Conservation (phyloP, 352 stramenopile genomes). For the Globisporangium parvum region DNA sequence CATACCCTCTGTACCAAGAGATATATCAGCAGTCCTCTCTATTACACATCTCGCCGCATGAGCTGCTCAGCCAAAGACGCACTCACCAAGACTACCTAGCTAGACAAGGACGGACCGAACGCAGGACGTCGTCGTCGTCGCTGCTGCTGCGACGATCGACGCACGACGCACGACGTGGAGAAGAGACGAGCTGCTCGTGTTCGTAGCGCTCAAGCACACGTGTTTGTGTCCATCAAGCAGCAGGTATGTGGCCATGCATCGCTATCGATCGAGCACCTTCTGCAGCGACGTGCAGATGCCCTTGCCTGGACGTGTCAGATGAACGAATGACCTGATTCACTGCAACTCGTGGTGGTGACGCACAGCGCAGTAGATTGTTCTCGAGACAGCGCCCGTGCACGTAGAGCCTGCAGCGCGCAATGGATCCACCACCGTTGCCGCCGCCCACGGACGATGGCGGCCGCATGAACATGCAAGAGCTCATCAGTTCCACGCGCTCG, state of each 20-base stretch:
- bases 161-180: no score
- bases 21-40: no score
- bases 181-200: neutral
- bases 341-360: no score
- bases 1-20: neutral
- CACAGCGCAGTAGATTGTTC: no score
- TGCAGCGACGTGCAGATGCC: neutral
- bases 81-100: no score
- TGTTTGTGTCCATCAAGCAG: neutral
- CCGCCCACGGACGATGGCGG: neutral
- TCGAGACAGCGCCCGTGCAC: no score
- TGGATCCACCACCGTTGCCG: neutral
- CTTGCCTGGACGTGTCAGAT: neutral
- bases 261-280: neutral
- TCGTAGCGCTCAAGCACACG: neutral
- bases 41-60: no score
- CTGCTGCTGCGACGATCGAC: no score
- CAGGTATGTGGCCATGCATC: neutral
- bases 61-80: no score
- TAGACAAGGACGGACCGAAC: no score
- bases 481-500: neutral
- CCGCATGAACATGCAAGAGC: conserved; percentile 5
- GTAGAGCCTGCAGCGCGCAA: neutral
- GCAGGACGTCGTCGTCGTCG: no score
- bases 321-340: neutral